Base-by-base conservation (phyloP, 805 yeast genomes). In the Saturnispora sanitii region DNA sequence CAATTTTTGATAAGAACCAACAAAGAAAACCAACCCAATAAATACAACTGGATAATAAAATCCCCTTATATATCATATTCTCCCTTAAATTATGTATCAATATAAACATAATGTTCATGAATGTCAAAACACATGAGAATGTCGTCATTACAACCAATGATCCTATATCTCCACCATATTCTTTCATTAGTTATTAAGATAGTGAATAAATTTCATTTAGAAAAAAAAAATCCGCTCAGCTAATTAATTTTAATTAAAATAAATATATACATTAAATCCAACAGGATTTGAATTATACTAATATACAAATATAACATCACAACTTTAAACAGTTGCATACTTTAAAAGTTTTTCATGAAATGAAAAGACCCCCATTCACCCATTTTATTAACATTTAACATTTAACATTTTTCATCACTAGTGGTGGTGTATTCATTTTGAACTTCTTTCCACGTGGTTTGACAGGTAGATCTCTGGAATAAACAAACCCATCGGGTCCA, bases 401-500 rank as follows among this genome's bases (percentile, higher is more conserved):
- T 23, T 11, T 7, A 6, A 11, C 11, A 23, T 23, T 6, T 11
- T 23, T 23, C 26, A 7, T 7, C 11, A 6, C 6, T 23, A 23
- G 6, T 23, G 9, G 9, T 7, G 30, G 30, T 7, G n/a, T 16
- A 7, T 12, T 12, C 6, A 27, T 6, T 12, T 12, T 27, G 8
- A 27, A 11, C n/a, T 12, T 27, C n/a, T 27, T 27, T 12, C 30
- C 30, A 6, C 30, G 7, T 12, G 68, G 58, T 44, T 69, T 69
- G 26, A 70, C 63, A 44, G 69, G 75, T 22, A 70, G 51, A 45
- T 70, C 75, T 43, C 74, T 55, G 3, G 69, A 72, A 56, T 69
- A 70, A 73, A 70, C 69, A 46, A 70, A 70, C 46, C 67, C 66
- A 43, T 68, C 69, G n/a, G 58, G 58, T 3, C 72, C 72, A 35